Conservation (phyloP, 805 yeast genomes). For the Jamesozyma hellenica region DNA sequence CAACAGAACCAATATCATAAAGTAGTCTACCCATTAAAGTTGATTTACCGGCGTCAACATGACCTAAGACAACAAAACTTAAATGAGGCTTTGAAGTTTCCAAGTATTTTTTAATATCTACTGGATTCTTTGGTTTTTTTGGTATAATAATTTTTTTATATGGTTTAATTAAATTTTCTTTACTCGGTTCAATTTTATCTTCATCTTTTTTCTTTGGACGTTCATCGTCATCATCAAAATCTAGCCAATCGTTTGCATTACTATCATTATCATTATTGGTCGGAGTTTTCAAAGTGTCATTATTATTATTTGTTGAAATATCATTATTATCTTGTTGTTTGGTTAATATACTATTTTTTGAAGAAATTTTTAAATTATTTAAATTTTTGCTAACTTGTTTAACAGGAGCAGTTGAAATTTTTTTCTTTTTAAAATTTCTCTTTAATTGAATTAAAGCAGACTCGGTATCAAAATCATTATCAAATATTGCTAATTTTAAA, state of each 20-base stretch:
- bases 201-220: slow-evolving; percentile 13
- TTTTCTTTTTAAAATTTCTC: slow-evolving; percentile 22
- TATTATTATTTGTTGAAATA: neutral
- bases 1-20: slow-evolving; percentile 90
- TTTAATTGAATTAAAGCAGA: slow-evolving; percentile 36
- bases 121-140: slow-evolving; percentile 31
- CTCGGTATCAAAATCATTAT: slow-evolving; percentile 39
- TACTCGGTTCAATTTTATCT: slow-evolving; percentile 8
- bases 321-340: slow-evolving; percentile 7
- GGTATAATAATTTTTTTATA: slow-evolving; percentile 23
- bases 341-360: neutral
- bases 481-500: slow-evolving; percentile 45
- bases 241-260: slow-evolving; percentile 13
- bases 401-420: slow-evolving; percentile 4
- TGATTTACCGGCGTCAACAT: slow-evolving; percentile 98
- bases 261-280: slow-evolving; percentile 2
- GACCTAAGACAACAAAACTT: slow-evolving; percentile 96
- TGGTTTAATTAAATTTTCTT: slow-evolving; percentile 12
- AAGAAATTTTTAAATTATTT: neutral
- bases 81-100: slow-evolving; percentile 86
- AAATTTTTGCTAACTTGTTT: neutral
- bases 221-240: slow-evolving; percentile 20
- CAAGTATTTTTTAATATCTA: slow-evolving; percentile 66
- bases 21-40: slow-evolving; percentile 97
- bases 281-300: slow-evolving; percentile 2